Base-by-base conservation (phyloP, 139 green algal species). In the Picochlorum sp. region DNA sequence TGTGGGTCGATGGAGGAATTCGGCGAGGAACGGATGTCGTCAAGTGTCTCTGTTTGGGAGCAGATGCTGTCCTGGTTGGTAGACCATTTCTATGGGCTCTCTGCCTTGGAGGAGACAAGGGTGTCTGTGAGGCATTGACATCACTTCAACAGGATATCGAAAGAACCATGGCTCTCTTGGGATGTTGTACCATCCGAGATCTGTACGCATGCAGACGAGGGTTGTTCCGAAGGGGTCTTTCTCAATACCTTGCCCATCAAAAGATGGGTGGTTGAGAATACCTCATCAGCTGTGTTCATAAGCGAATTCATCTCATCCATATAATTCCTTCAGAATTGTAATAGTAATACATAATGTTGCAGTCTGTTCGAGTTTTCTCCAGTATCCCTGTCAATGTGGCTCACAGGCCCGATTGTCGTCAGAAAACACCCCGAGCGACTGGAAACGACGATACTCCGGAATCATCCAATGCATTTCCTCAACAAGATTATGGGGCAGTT, bases 1-100 rank as follows among this genome's bases (percentile, higher is more conserved):
- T 98, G 15, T 71, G 96, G 15, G 74, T 98, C 67, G 79, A 86
- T 37, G 91, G 91, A 0, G 90, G 90, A n/a, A 58, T 98, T 7
- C 79, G 90, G 9, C 54, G 91, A 4, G 91, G 92, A 16, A 96
- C 86, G 2, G 92, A 98, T 62, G 84, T 92, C 11, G 38, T 98
- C 50, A 98, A 98, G 75, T 85, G 80, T 21, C 63, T 98, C 28
- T 90, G 91, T 2, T 69, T 98, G 15, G 92, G 92, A 0, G 92
- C 92, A 7, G 63, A 63, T 15, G 86, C 73, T 10, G 92, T 98
- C 60, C 66, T 96, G 49, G 66, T 98, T 45, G 92, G 92, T 3
- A 73, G 92, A 62, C 92, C 92, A 4, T 66, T 98, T 45, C 75
- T 96, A 69, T 98, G 87, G 73, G 91, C 76, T 4, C 70, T 98